These are phyloP conservation scores for Fusarium redolens DNA, from an alignment of 2,329 filamentous ascomycete species.

Conservation along the genomic window DNA sequence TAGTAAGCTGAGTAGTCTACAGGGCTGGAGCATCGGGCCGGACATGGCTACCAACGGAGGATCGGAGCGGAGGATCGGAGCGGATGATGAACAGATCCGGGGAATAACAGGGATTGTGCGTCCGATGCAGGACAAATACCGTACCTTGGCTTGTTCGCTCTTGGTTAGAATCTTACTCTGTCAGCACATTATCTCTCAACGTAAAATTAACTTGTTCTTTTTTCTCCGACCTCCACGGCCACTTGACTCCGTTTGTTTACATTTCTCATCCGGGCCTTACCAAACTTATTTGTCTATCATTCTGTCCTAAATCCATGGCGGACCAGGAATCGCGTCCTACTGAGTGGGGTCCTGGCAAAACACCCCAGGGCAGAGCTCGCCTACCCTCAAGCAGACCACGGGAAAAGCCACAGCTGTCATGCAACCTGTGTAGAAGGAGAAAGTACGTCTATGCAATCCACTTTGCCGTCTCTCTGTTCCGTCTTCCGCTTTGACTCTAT, in stretches of 20 bases:
- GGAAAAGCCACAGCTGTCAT: conserved; percentile 17
- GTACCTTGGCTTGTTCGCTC: not conserved
- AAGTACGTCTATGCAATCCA: not conserved
- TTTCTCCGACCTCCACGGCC: not conserved
- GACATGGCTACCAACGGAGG: not conserved
- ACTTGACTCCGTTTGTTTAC: not conserved
- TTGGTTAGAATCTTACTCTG: not conserved
- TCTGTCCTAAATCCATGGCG: not conserved
- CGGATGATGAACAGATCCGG: conserved; percentile 30
- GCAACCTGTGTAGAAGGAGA: conserved; percentile 16
- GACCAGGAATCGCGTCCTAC: not conserved
- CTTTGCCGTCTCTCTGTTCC: no score
- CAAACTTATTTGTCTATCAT: not conserved
- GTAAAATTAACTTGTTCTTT: not conserved
- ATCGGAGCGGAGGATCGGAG: conserved; percentile 20
- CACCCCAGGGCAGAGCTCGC: conserved; percentile 4
- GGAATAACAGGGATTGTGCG: not conserved
- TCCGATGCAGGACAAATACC: not conserved
- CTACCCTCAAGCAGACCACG: conserved; percentile 7
- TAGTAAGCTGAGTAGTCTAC: not conserved
- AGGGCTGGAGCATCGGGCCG: not conserved
- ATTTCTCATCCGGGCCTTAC: not conserved
- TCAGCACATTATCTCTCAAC: not conserved
- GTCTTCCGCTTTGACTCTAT: not conserved
- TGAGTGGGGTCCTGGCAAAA: conserved; percentile 17